Percentiles rank a stretch among this genome's conserved stretches.
These are phyloP conservation scores for Daedaleopsis nitida DNA, from an alignment of 768 basidiomycete genomes.

Conservation along the genomic window DNA sequence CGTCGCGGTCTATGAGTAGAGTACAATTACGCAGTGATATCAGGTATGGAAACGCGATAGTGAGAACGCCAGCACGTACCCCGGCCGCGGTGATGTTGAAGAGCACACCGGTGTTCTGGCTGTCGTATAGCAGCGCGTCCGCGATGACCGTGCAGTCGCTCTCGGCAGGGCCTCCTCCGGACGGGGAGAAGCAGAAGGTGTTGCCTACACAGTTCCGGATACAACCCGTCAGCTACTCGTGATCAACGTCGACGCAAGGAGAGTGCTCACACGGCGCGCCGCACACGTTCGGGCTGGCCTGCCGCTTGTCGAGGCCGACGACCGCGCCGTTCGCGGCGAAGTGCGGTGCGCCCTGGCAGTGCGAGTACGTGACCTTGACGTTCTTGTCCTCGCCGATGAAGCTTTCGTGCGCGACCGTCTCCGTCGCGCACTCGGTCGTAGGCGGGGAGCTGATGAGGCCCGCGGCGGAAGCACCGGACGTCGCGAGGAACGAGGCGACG, in stretches of 20 bases:
- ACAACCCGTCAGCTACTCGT: not conserved
- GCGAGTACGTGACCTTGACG: constrained; percentile 40
- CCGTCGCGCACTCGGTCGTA: too few relatives aligned
- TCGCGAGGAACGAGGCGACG: too few relatives aligned
- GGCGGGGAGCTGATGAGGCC: too few relatives aligned
- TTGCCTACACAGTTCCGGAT: constrained; percentile 13
- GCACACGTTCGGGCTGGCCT: constrained; percentile 41
- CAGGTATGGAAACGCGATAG: not conserved
- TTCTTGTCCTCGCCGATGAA: constrained; percentile 46
- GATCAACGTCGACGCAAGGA: not conserved
- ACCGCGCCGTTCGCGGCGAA: constrained; percentile 6
- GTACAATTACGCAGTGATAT: not conserved
- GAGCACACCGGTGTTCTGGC: constrained; percentile 43
- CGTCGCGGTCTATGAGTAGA: constrained; percentile 26
- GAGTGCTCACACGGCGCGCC: constrained; percentile 38
- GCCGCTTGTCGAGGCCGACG: constrained; percentile 23
- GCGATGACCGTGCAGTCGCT: constrained; percentile 52
- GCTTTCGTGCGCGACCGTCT: constrained; percentile 17
- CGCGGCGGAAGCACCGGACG: too few relatives aligned
- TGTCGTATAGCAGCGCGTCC: constrained; percentile 48
- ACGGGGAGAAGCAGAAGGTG: constrained; percentile 48
- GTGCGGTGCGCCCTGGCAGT: constrained; percentile 31
- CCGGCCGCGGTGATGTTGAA: constrained; percentile 11
- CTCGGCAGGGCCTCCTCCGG: constrained; percentile 50
- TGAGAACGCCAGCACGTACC: not conserved